Conservation (phyloP, 306 rosid genomes). For the Cajanus cajan region DNA sequence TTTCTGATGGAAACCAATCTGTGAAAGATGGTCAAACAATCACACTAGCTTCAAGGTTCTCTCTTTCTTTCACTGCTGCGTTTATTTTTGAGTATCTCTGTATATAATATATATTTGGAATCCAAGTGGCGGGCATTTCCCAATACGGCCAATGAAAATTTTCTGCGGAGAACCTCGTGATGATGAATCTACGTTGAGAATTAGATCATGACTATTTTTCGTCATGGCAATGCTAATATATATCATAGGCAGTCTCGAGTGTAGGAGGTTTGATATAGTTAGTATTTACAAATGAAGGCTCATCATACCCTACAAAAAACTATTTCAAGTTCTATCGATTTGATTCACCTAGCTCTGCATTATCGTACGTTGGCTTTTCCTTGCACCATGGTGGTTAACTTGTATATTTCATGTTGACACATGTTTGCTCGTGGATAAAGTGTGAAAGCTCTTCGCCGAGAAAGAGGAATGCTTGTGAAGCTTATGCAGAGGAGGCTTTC, state of each 20-base stretch:
- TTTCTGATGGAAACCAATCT: slow-evolving; percentile 56
- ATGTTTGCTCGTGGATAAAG: slow-evolving; percentile 46
- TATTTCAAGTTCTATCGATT: background rate
- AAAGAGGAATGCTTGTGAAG: slow-evolving; percentile 73
- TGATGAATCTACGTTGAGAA: background rate
- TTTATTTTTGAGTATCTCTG: background rate
- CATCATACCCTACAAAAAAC: background rate
- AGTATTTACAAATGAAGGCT: background rate
- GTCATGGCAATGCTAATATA: background rate
- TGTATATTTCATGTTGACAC: background rate
- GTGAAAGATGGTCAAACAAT: slow-evolving; percentile 55
- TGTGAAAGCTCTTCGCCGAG: slow-evolving; percentile 62
- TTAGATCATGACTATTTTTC: background rate
- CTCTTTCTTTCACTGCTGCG: slow-evolving; percentile 14
- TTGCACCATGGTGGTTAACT: background rate
- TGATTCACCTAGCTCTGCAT: background rate
- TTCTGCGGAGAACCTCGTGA: background rate
- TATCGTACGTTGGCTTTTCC: background rate
- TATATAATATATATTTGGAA: background rate
- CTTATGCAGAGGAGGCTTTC: slow-evolving; percentile 80
- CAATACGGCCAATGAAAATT: background rate
- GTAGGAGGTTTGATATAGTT: background rate
- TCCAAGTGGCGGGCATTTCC: background rate
- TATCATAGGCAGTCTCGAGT: background rate
- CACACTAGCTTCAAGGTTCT: slow-evolving; percentile 76